phyloP scores from a whole-genome alignment of 805 yeast species.

The Peterozyma toletana region DNA sequence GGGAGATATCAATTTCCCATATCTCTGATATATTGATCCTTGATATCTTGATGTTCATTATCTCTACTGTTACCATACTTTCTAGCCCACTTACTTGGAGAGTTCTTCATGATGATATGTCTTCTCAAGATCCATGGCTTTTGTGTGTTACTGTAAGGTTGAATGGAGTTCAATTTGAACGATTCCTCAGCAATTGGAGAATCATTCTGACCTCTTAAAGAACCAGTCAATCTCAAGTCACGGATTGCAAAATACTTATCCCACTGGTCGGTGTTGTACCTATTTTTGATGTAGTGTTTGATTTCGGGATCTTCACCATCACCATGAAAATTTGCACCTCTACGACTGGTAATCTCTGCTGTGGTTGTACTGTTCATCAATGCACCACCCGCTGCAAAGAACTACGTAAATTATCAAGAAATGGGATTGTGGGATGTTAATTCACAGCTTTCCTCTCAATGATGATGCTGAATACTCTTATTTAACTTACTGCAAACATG shows the following conservation, averaged over 20 bases:
- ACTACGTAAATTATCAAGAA: slow-evolving; percentile 16
- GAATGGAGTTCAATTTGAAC: slow-evolving; percentile 62
- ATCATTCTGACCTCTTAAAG: slow-evolving; percentile 59
- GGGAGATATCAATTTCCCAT: slow-evolving; percentile 25
- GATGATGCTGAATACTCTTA: not conserved
- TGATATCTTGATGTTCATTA: slow-evolving; percentile 22
- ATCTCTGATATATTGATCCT: slow-evolving; percentile 26
- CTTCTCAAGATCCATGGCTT: slow-evolving; percentile 31
- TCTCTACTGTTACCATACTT: slow-evolving; percentile 25
- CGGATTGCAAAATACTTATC: slow-evolving; percentile 57
- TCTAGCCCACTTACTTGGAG: slow-evolving; percentile 27
- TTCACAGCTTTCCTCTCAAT: too few species aligned
- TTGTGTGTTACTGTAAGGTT: slow-evolving; percentile 21
- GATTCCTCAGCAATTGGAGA: slow-evolving; percentile 67
- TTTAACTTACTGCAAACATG: slow-evolving; percentile 39
- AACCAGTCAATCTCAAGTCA: slow-evolving; percentile 73
- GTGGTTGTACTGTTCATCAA: slow-evolving; percentile 27
- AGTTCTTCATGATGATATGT: slow-evolving; percentile 30
- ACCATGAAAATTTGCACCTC: slow-evolving; percentile 20
- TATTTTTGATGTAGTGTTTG: slow-evolving; percentile 45
- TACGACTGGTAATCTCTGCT: slow-evolving; percentile 11
- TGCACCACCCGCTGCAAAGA: slow-evolving; percentile 48
- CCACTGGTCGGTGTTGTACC: slow-evolving; percentile 47
- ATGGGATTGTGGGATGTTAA: too few species aligned
- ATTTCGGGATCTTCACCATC: slow-evolving; percentile 35